These are phyloP conservation scores for Mrakia blollopis DNA, from an alignment of 768 basidiomycete species.

Conservation along the genomic window DNA sequence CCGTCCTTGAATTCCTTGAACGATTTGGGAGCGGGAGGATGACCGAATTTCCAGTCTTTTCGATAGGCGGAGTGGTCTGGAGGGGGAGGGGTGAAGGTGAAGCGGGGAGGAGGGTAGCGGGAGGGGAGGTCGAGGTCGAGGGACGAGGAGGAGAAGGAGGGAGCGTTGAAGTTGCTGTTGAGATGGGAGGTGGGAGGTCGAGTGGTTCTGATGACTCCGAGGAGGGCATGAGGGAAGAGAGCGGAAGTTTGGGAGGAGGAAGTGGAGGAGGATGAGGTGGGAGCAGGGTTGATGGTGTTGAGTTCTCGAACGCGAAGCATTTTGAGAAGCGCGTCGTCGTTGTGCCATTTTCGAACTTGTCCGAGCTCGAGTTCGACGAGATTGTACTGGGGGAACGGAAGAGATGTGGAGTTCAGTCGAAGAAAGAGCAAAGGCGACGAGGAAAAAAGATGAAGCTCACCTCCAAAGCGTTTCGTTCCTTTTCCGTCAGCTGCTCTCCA, in stretches of 20 bases:
- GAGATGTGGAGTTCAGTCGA: not conserved
- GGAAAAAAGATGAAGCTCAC: not conserved
- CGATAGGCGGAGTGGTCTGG: not conserved
- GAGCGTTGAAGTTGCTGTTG: too few species aligned
- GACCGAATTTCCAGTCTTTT: not conserved
- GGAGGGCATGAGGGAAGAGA: conserved; percentile 1
- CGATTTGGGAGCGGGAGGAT: not conserved
- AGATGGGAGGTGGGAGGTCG: not conserved
- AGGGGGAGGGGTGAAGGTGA: not conserved
- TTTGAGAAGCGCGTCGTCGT: not conserved
- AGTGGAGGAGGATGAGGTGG: not conserved
- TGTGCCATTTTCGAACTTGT: not conserved
- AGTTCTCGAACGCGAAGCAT: not conserved
- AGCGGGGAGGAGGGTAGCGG: not conserved
- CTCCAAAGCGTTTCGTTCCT: not conserved
- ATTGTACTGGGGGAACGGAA: not conserved
- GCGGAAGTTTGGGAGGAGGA: not conserved
- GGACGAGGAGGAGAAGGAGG: not conserved
- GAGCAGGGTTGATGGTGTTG: not conserved
- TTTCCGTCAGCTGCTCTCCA: not conserved
- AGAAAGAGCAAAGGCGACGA: not conserved
- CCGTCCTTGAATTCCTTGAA: not conserved
- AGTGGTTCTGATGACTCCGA: not conserved
- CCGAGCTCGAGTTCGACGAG: not conserved
- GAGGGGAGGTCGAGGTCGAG: not conserved